These are phyloP conservation scores for Collybia sordida DNA, from an alignment of 768 basidiomycete genomes.

Conservation along the genomic window DNA sequence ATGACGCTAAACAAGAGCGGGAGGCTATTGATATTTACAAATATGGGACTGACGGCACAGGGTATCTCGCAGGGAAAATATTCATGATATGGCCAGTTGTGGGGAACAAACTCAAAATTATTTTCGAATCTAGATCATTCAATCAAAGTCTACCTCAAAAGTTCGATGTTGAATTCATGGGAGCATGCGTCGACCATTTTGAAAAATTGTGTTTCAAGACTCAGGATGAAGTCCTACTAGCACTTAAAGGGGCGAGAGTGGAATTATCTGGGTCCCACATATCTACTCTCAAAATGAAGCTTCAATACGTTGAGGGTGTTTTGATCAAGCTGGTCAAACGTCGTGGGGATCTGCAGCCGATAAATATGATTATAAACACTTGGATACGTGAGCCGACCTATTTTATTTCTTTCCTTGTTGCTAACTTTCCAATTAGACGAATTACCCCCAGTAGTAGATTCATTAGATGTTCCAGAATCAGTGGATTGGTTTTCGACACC, in stretches of 20 bases:
- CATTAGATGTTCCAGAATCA: too few relatives aligned
- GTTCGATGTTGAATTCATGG: conserved; percentile 40
- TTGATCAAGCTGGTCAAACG: conserved; percentile 35
- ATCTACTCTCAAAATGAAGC: conserved; percentile 35
- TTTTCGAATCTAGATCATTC: conserved; percentile 21
- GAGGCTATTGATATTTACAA: conserved; percentile 30
- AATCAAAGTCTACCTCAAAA: conserved; percentile 16
- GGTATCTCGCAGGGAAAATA: conserved; percentile 40
- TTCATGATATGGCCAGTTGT: conserved; percentile 45
- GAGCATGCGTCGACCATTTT: conserved; percentile 28
- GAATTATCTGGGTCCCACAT: conserved; percentile 26
- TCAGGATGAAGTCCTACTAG: conserved; percentile 43
- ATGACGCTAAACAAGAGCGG: conserved; percentile 14
- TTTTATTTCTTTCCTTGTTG: neutral
- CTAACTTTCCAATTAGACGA: too few relatives aligned
- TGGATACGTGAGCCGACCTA: conserved; percentile 34
- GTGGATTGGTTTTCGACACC: conserved; percentile 33
- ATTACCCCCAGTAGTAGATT: too few relatives aligned
- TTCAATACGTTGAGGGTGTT: conserved; percentile 44
- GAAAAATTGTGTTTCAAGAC: conserved; percentile 37
- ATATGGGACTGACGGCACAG: conserved; percentile 26
- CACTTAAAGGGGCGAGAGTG: conserved; percentile 42
- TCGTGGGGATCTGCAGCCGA: conserved; percentile 17
- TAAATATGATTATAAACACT: conserved; percentile 29
- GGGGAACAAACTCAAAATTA: conserved; percentile 26